phyloP scores from a whole-genome alignment of 306 rosid species.

The Datisca glomerata region DNA sequence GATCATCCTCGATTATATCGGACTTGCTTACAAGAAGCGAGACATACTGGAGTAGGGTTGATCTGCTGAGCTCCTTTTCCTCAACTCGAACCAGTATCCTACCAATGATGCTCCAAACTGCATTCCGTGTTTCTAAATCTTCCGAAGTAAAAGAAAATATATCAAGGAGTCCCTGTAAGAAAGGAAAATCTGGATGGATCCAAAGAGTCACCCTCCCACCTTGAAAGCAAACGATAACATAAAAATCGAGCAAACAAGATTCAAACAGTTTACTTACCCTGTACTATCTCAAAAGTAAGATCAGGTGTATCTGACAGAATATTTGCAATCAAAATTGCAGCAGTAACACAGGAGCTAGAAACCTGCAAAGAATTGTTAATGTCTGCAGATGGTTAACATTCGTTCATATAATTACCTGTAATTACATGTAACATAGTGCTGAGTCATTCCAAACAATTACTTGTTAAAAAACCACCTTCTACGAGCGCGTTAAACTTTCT shows the following conservation, averaged over 20 bases:
- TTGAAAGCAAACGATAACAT: constrained; percentile 1
- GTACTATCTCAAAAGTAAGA: constrained; percentile 39
- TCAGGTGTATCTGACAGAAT: constrained; percentile 55
- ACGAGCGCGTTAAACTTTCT: too few species aligned
- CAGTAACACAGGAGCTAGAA: constrained; percentile 69
- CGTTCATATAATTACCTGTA: too few species aligned
- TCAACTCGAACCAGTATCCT: constrained; percentile 45
- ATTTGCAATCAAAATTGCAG: constrained; percentile 78
- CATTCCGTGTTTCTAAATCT: constrained; percentile 76
- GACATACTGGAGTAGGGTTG: constrained; percentile 39
- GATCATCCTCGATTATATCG: constrained; percentile 83
- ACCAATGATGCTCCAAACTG: constrained; percentile 69
- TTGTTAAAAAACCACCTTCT: too few species aligned
- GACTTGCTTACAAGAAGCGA: constrained; percentile 45
- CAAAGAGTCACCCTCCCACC: constrained; percentile 16
- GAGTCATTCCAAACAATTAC: too few species aligned
- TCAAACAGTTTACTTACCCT: constrained; percentile 33
- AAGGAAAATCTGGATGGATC: constrained; percentile 36
- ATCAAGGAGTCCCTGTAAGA: constrained; percentile 75
- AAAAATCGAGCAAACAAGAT: background rate
- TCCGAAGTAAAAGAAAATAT: constrained; percentile 71
- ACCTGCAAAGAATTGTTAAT: constrained; percentile 28
- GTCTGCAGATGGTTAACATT: too few species aligned
- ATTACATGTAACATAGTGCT: too few species aligned
- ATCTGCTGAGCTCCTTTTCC: constrained; percentile 43